Conservation (phyloP, 257 asterid genomes). For the Haberlea rhodopensis region DNA sequence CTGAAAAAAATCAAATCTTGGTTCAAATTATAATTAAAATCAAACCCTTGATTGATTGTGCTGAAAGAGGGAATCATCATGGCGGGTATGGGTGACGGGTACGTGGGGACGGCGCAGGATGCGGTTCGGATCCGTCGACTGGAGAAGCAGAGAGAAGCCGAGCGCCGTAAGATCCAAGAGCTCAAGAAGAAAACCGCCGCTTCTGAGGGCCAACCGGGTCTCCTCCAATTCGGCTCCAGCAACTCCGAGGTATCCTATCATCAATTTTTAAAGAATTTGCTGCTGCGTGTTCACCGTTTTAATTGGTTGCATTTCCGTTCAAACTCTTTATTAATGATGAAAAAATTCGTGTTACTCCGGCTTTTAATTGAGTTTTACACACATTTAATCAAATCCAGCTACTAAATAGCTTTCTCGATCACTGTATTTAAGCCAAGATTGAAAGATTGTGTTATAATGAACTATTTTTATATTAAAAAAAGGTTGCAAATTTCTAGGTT, state of each 20-base stretch:
- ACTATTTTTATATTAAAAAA: too few species aligned
- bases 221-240: slow-evolving; percentile 96
- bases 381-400: background rate
- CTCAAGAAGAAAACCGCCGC: slow-evolving; percentile 90
- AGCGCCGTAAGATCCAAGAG: slow-evolving; percentile 92
- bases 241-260: slow-evolving; percentile 70
- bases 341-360: background rate
- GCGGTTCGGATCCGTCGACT: slow-evolving; percentile 89
- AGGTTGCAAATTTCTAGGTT: background rate
- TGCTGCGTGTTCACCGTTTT: background rate
- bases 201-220: slow-evolving; percentile 78
- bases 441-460: too few species aligned
- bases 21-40: too few species aligned
- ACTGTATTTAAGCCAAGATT: too few species aligned
- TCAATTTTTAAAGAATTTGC: background rate
- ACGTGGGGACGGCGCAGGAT: slow-evolving; percentile 97
- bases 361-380: background rate
- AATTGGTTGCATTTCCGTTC: background rate
- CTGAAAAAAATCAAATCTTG: too few species aligned
- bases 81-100: slow-evolving; percentile 99
- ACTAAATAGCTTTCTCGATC: background rate
- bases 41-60: slow-evolving; percentile 25
- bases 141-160: slow-evolving; percentile 98
- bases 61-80: slow-evolving; percentile 27
- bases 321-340: background rate